These are phyloP conservation scores for Picea sitchensis DNA, from an alignment of 75 land plant species.

Conservation along the genomic window DNA sequence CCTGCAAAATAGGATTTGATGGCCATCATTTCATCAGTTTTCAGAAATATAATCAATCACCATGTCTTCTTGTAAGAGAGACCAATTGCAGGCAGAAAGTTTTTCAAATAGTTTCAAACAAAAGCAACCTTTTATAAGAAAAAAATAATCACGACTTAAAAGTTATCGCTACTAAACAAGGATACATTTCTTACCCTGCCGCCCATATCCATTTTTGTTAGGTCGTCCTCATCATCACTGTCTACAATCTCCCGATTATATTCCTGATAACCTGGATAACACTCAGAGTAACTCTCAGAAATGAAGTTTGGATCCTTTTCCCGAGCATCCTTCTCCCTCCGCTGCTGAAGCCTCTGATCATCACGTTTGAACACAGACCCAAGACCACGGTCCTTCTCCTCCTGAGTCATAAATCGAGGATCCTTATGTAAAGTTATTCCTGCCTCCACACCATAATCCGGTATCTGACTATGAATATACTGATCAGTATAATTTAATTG, in stretches of 20 bases:
- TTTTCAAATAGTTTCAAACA: neutral
- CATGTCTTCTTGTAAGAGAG: too few relatives aligned
- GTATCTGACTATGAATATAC: slow-evolving; percentile 55
- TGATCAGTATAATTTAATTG: slow-evolving; percentile 73
- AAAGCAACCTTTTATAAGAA: neutral
- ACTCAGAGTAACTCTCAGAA: slow-evolving; percentile 98
- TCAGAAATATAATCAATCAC: too few relatives aligned
- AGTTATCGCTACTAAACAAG: neutral
- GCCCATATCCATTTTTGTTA: slow-evolving; percentile 99
- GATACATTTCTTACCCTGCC: slow-evolving; percentile 64
- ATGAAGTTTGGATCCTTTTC: slow-evolving; percentile 99
- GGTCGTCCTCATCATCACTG: slow-evolving; percentile 96
- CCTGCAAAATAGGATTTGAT: slow-evolving; percentile 36
- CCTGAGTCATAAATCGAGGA: slow-evolving; percentile 95
- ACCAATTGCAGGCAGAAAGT: too few relatives aligned
- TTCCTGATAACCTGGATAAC: slow-evolving; percentile 99
- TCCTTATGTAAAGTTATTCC: slow-evolving; percentile 36
- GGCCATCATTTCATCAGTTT: neutral
- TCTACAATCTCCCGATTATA: slow-evolving; percentile 97
- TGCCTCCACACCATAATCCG: slow-evolving; percentile 39
- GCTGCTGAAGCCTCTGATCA: slow-evolving; percentile 89
- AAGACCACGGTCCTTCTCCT: slow-evolving; percentile 95
- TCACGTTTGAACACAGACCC: slow-evolving; percentile 99
- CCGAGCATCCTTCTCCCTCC: slow-evolving; percentile 88
- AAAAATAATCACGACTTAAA: neutral